Base-by-base conservation (phyloP, 2,329 filamentous ascomycete species). In the Exophiala aquamarina region DNA sequence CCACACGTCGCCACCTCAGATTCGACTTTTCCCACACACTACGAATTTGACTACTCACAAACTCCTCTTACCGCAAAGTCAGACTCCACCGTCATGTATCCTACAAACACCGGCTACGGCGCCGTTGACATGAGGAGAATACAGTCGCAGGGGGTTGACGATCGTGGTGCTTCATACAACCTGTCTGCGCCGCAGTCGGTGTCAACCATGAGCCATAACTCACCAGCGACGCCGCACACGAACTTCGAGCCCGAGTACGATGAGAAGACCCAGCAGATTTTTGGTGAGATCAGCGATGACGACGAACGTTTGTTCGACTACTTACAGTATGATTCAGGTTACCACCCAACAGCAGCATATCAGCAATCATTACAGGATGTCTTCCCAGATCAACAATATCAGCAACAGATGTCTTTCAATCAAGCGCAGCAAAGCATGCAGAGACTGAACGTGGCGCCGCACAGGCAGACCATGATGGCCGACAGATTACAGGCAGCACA, bases 401-500 rank as follows among this genome's bases (percentile, higher is more conserved):
- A 44, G n/a, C 51, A 49, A 17, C 53, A 68, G 58, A 60, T 72
- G 66, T 18, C 63, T 54, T 64, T 66, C 61, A 55, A 65, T 11
- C 60, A 49, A n/a, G 34, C 64, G 42, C 64, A 62, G 20, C 64
- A 68, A 48, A 46, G 62, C 50, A 65, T 73, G 21, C 58, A 43
- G 32, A 59, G 61, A 35, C 61, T 66, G 52, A 59, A 61, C 31
- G 41, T 66, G 17, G 66, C 74, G 36, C 69, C 78, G 39, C 79
- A 83, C 3, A 74, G 76, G 59, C 74, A 74, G 50, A 78, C 74
- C 54, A 68, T 91, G 23, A 87, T 95, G 54, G 83, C 79, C 39
- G 85, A 92, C 64, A 79, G 86, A 46, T 70, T 96, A 8, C 84
- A 90, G 59, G 87, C 86, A 23, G 88, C 89, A 49, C 89, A 90